A percentile compares a stretch with the other conserved stretches of the same genome.
Evolutionary conservation across 1,284 basidiomycete genomes (phyloP).

Genomic region (Apiotrichum porosum): DNA sequence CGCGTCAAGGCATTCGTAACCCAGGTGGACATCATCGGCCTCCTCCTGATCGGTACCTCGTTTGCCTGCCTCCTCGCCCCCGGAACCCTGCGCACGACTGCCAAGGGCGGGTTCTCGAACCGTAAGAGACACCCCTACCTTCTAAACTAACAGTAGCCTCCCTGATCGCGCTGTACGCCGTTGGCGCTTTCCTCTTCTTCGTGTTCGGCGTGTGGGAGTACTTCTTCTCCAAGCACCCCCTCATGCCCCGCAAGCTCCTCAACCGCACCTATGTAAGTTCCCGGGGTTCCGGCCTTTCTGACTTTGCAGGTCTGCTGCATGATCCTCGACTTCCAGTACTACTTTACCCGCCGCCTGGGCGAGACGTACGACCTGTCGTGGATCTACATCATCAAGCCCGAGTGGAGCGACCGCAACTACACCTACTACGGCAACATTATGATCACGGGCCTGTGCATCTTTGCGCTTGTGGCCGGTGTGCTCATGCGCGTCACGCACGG

Average conservation of each 20-base stretch:
- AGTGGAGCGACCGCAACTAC: slow-evolving; percentile 16
- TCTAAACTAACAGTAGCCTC: too few relatives aligned
- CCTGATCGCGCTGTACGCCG: slow-evolving; percentile 45
- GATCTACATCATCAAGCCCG: slow-evolving; percentile 26
- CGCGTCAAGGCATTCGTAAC: too few relatives aligned
- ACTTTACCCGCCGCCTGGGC: slow-evolving; percentile 27
- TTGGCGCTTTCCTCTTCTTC: slow-evolving; percentile 49
- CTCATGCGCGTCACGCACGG: slow-evolving; percentile 41
- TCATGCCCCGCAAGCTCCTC: slow-evolving; percentile 48
- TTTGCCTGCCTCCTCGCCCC: slow-evolving; percentile 64
- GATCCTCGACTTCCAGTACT: slow-evolving; percentile 38
- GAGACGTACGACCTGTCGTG: slow-evolving; percentile 38
- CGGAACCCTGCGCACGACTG: slow-evolving; percentile 56
- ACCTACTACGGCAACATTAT: slow-evolving; percentile 22
- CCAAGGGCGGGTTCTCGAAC: slow-evolving; percentile 46
- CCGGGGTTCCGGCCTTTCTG: too few relatives aligned
- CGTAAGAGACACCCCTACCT: too few relatives aligned
- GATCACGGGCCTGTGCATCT: slow-evolving; percentile 32
- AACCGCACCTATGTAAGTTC: slow-evolving; percentile 49
- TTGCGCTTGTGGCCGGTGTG: slow-evolving; percentile 37
- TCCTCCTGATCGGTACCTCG: slow-evolving; percentile 60
- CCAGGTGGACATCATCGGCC: slow-evolving; percentile 55
- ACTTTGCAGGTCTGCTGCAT: too few relatives aligned
- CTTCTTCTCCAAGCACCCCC: slow-evolving; percentile 45
- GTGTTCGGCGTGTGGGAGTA: slow-evolving; percentile 50